These are phyloP conservation scores for Globisporangium cederbergense DNA, from an alignment of 352 stramenopile genomes.

Conservation along the genomic window DNA sequence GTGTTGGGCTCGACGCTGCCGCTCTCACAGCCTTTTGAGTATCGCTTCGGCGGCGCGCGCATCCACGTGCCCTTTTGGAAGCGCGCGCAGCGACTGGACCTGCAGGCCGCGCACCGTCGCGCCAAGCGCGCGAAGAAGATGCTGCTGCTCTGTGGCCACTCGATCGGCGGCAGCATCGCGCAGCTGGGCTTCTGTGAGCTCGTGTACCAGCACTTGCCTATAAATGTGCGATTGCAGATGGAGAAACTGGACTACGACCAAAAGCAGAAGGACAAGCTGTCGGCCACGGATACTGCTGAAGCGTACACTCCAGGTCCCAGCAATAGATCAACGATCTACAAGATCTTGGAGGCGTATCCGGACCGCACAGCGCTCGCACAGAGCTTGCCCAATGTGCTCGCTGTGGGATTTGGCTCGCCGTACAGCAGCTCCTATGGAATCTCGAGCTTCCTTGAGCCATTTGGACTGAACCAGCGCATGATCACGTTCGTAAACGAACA, in stretches of 20 bases:
- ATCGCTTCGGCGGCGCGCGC: conserved; percentile 67
- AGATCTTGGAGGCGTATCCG: conserved; percentile 21
- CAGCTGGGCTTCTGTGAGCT: conserved; percentile 76
- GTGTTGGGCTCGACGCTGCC: conserved; percentile 68
- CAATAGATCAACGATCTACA: conserved; percentile 8
- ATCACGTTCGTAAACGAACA: conserved; percentile 85
- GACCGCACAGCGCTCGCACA: conserved; percentile 21
- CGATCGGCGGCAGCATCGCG: conserved; percentile 79
- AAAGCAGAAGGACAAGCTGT: conserved; percentile 28
- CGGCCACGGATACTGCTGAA: not conserved
- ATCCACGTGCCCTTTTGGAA: conserved; percentile 83
- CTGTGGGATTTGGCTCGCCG: conserved; percentile 74
- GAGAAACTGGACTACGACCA: conserved; percentile 64
- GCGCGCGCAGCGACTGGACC: conserved; percentile 50
- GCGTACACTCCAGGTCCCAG: not conserved
- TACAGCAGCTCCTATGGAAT: conserved; percentile 59
- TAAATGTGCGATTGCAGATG: conserved; percentile 38
- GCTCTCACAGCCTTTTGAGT: conserved; percentile 58
- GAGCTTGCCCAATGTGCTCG: conserved; percentile 48
- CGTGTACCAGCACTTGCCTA: conserved; percentile 65
- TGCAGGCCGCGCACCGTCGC: conserved; percentile 44
- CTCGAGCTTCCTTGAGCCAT: conserved; percentile 37
- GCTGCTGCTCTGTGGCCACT: conserved; percentile 76
- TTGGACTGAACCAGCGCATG: conserved; percentile 50
- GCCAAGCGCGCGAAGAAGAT: conserved; percentile 52